A percentile compares a stretch with the other conserved stretches of the same genome.
These are phyloP conservation scores for Umbelopsis vinacea DNA, from an alignment of 192 early-diverging fungal species.

Conservation along the genomic window DNA sequence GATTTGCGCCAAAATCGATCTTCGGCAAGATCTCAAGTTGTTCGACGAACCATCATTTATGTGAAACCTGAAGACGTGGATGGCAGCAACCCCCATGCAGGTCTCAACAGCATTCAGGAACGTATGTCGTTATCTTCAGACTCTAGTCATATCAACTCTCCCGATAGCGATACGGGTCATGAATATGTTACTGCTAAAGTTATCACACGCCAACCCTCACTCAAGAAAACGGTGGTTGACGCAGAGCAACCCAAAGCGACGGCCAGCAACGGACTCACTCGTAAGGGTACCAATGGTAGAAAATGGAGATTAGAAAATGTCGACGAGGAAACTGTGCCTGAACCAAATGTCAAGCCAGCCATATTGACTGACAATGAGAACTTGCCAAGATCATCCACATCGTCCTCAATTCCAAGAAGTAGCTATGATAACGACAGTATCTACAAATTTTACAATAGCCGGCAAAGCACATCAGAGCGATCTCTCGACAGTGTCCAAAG, in stretches of 20 bases:
- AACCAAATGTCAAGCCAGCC: neutral
- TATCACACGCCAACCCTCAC: constrained; percentile 17
- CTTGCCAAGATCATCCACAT: neutral
- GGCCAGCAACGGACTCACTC: neutral
- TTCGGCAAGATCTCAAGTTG: constrained; percentile 19
- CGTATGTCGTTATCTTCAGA: neutral
- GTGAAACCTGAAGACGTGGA: constrained; percentile 24
- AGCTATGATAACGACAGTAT: constrained; percentile 26
- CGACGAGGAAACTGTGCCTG: neutral
- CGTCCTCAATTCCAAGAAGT: neutral
- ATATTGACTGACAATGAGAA: neutral
- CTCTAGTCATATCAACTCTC: constrained; percentile 3
- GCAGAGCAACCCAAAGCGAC: constrained; percentile 5
- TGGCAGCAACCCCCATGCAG: neutral
- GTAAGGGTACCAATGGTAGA: constrained; percentile 10
- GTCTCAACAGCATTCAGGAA: neutral
- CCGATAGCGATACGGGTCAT: neutral
- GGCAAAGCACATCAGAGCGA: constrained; percentile 11
- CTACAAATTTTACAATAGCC: constrained; percentile 23
- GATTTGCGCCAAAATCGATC: neutral
- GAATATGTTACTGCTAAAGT: constrained; percentile 35
- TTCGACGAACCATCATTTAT: constrained; percentile 43
- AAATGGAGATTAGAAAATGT: constrained; percentile 34
- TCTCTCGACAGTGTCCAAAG: constrained; percentile 11
- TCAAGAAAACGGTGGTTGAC: constrained; percentile 19